A percentile compares a stretch with the other conserved stretches of the same genome.
Conservation (phyloP, 1,284 basidiomycete species). For the Puccinia brachypodii region DNA sequence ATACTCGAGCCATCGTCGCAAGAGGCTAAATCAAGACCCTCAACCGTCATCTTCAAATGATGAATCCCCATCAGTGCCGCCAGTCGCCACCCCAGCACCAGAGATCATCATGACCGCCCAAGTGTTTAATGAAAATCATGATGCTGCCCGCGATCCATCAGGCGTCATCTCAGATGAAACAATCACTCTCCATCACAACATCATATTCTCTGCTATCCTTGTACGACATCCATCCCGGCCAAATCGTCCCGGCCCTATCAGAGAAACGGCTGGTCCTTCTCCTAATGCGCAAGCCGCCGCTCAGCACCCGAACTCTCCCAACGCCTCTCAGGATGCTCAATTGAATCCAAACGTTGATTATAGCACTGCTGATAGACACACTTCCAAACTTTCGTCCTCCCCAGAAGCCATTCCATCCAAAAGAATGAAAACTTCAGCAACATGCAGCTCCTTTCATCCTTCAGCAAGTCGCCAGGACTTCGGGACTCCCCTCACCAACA, state of each 20-base stretch:
- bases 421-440: conserved; percentile 7
- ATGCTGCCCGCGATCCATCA: background rate
- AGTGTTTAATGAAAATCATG: background rate
- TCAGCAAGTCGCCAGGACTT: background rate
- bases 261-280: background rate
- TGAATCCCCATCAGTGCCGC: background rate
- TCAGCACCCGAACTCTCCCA: background rate
- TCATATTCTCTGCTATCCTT: conserved; percentile 34
- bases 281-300: background rate
- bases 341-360: background rate
- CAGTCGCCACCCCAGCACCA: background rate
- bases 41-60: background rate
- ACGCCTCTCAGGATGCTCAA: background rate
- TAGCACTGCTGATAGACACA: background rate
- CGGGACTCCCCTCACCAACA: background rate
- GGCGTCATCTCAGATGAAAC: background rate
- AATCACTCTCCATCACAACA: background rate
- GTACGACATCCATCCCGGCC: conserved; percentile 9
- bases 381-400: background rate
- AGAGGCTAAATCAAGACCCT: conserved; percentile 10
- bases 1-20: background rate
- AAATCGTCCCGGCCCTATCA: background rate
- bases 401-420: conserved; percentile 7
- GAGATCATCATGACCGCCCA: conserved; percentile 40
- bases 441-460: background rate